phyloP scores from a whole-genome alignment of 306 rosid species.

The Carpinus viminea region DNA sequence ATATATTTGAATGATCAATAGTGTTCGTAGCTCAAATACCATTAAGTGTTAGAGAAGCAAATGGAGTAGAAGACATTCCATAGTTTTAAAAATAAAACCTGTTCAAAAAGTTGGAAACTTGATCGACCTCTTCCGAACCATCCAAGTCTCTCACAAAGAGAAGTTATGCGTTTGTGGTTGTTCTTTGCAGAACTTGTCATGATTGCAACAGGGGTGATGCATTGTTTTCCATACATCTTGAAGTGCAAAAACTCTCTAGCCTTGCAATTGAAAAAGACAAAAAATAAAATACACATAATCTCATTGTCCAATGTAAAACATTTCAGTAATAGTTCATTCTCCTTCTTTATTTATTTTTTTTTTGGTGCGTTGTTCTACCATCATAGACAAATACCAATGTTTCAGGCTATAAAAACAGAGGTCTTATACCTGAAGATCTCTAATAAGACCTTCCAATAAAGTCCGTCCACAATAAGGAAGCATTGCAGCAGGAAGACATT shows the following conservation, averaged over 20 bases:
- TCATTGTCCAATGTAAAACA: slow-evolving; percentile 8
- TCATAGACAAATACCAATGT: slow-evolving; percentile 16
- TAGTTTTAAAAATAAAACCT: slow-evolving; percentile 61
- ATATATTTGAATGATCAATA: slow-evolving; percentile 23
- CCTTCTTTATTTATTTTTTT: background rate
- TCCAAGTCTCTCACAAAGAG: slow-evolving; percentile 75
- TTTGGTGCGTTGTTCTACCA: slow-evolving; percentile 8
- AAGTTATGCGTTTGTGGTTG: slow-evolving; percentile 68
- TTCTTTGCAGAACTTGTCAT: slow-evolving; percentile 98
- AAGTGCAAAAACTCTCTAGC: slow-evolving; percentile 95
- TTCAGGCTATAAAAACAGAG: slow-evolving; percentile 28
- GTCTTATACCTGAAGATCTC: slow-evolving; percentile 95
- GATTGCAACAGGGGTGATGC: slow-evolving; percentile 93
- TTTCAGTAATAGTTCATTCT: slow-evolving; percentile 22
- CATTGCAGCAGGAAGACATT: slow-evolving; percentile 98
- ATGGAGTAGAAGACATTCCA: slow-evolving; percentile 6
- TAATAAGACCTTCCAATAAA: slow-evolving; percentile 90
- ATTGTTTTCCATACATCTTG: slow-evolving; percentile 84
- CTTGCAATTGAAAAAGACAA: slow-evolving; percentile 46
- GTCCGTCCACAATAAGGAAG: slow-evolving; percentile 94
- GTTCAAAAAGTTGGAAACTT: slow-evolving; percentile 90
- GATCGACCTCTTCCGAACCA: slow-evolving; percentile 99
- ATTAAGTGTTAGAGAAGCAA: slow-evolving; percentile 23
- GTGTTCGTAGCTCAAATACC: slow-evolving; percentile 25
- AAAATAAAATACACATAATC: slow-evolving; percentile 20